Percentiles rank a stretch among this genome's conserved stretches.
These are phyloP conservation scores for Arachis hypogaea DNA, from an alignment of 306 rosid species.

Conservation along the genomic window DNA sequence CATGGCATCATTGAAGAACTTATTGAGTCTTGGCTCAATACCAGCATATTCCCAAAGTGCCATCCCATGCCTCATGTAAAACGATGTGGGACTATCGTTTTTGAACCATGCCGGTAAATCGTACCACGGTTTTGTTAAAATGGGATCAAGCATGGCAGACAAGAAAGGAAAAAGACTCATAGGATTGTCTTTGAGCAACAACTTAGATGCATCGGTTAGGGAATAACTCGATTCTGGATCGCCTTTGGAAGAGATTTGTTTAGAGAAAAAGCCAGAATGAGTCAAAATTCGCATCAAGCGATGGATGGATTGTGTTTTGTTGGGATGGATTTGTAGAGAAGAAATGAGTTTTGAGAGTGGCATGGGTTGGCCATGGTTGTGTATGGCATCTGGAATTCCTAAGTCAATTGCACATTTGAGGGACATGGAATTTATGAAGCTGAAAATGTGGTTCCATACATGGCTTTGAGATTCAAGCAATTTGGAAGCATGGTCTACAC, in stretches of 20 bases:
- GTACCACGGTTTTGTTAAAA: constrained; percentile 29
- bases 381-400: constrained; percentile 34
- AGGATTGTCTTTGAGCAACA: constrained; percentile 44
- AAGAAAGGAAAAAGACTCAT: constrained; percentile 29
- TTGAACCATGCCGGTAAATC: constrained; percentile 37
- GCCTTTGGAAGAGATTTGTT: background rate
- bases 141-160: constrained; percentile 34
- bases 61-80: constrained; percentile 35
- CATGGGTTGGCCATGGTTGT: constrained; percentile 56
- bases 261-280: constrained; percentile 47
- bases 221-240: constrained; percentile 32
- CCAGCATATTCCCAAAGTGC: constrained; percentile 30
- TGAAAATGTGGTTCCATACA: constrained; percentile 27
- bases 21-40: background rate
- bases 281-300: constrained; percentile 53
- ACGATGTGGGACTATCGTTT: constrained; percentile 22
- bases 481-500: background rate
- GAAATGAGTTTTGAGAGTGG: constrained; percentile 48
- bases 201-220: constrained; percentile 40
- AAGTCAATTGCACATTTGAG: constrained; percentile 34
- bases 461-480: constrained; percentile 45
- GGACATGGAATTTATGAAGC: constrained; percentile 34
- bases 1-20: constrained; percentile 41
- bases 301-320: constrained; percentile 27
- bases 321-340: constrained; percentile 39